Conservation (phyloP, 257 asterid genomes). For the Oldenlandia corymbosa region DNA sequence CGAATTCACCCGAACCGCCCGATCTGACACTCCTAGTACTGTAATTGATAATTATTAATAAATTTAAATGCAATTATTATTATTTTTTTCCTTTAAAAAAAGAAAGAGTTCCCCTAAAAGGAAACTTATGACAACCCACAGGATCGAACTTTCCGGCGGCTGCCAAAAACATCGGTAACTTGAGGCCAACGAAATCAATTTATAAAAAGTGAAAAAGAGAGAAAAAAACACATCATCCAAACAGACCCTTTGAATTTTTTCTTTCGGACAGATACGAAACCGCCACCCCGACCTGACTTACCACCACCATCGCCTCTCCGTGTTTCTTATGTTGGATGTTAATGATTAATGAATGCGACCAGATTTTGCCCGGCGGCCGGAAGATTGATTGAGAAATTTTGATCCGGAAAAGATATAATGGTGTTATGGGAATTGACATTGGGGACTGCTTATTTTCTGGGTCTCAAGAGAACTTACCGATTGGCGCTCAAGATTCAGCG, state of each 20-base stretch:
- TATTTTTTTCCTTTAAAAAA: no score
- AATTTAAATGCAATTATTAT: no score
- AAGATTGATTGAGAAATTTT: neutral
- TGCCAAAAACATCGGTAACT: slow-evolving; percentile 6
- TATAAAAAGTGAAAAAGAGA: neutral
- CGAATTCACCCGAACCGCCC: no score
- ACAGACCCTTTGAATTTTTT: neutral
- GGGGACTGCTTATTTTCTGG: slow-evolving; percentile 84
- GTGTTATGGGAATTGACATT: slow-evolving; percentile 92
- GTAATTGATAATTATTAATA: no score
- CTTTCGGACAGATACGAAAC: neutral
- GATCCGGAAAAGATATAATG: slow-evolving; percentile 31
- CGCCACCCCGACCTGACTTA: neutral
- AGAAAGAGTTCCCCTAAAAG: no score
- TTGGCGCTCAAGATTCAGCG: slow-evolving; percentile 77
- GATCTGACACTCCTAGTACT: no score
- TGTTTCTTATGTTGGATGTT: neutral
- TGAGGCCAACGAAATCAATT: slow-evolving; percentile 13
- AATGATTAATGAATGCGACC: neutral
- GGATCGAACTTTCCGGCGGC: slow-evolving; percentile 14
- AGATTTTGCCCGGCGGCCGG: neutral
- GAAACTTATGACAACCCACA: neutral
- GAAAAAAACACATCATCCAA: neutral
- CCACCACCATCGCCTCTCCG: neutral
- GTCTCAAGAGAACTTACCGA: slow-evolving; percentile 66